Base-by-base conservation (phyloP, 495 filamentous ascomycete genomes). In the Cercophora newfieldiana region DNA sequence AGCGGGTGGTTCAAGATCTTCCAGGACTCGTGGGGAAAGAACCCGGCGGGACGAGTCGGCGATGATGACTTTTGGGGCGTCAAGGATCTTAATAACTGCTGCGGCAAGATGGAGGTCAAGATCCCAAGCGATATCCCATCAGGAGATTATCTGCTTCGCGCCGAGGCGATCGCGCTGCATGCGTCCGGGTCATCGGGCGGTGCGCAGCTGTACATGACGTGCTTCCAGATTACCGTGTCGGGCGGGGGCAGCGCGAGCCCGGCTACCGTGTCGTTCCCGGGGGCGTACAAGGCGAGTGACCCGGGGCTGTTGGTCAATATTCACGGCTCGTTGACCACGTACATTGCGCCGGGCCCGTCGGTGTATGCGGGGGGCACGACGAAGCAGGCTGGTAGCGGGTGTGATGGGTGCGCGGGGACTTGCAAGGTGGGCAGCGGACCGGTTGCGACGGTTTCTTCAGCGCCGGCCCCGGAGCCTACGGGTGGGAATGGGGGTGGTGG, bases 101-200 rank as follows among this genome's bases (percentile, higher is more conserved):
- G 84, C 76, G 81, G 83, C 18, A 76, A 77, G 59, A 78, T 84
- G 75, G 64, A 78, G 57, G 76, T 85, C 50, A 75, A 69, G 48
- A 82, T 85, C 71, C 83, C 83, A 14, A 37, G 74, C 14, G 78
- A 82, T 71, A 66, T 85, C 44, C 69, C 80, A 7, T 49, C 82
- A 0, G 83, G 83, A 55, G 82, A 86, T 69, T 86, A 85, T 68
- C 77, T 85, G 1, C 73, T 86, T 22, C 80, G 83, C 30, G 83
- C 82, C 28, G 83, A 86, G 71, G 79, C 72, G 3, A 78, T 85
- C n/a, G 83, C 83, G 0, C 75, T 85, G 5, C 83, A 86, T 54
- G 72, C 79, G 0, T 81, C 82, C 10, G 73, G 57, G 28, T 56
- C 67, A 16, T n/a, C 73, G 1, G 74, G 73, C 18, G 72, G 73